Conservation (phyloP, 2,329 filamentous ascomycete genomes). For the Atkinsonella hypoxylon region DNA sequence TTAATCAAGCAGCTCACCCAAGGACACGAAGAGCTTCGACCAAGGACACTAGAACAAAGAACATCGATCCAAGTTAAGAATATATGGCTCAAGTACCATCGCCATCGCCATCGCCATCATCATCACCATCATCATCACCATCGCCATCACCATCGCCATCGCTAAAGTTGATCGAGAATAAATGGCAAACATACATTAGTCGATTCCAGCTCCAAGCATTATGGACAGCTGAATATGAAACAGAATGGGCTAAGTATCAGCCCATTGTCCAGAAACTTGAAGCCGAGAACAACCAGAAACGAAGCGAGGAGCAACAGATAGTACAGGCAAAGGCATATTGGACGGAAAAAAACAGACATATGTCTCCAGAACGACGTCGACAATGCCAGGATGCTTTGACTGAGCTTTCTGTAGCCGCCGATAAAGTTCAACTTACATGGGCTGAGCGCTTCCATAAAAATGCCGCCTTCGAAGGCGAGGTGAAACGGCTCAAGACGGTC, state of each 20-base stretch:
- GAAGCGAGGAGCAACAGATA: neutral
- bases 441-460: neutral
- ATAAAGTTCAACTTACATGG: neutral
- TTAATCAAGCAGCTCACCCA: no score
- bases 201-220: neutral
- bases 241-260: slow-evolving; percentile 5
- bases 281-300: neutral
- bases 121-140: no score
- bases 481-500: neutral
- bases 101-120: no score
- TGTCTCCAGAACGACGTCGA: neutral
- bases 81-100: no score
- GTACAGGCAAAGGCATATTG: neutral
- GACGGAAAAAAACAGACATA: neutral
- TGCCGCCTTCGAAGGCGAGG: neutral
- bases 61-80: no score
- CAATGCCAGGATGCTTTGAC: neutral
- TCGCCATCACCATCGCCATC: no score
- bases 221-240: neutral
- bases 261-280: neutral
- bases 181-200: neutral
- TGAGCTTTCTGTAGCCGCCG: neutral
- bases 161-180: neutral
- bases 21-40: no score
- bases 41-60: no score